Evolutionary conservation across 495 filamentous ascomycete genomes (phyloP).

Genomic region (Talaromyces liani): DNA sequence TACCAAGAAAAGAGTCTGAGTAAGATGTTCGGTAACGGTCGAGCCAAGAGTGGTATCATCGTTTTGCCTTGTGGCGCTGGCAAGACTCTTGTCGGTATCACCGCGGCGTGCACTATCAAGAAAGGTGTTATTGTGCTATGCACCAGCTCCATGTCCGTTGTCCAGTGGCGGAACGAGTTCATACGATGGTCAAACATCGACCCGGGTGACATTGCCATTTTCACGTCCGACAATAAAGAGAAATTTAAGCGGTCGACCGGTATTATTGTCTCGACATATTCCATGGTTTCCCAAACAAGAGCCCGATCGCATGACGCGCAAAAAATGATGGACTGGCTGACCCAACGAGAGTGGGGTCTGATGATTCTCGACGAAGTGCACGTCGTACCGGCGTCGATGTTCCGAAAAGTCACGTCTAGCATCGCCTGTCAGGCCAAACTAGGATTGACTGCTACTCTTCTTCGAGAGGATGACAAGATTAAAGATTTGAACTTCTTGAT

Average conservation of each 20-base stretch:
- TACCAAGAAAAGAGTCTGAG: conserved; percentile 96
- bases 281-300: conserved; percentile 89
- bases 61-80: conserved; percentile 95
- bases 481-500: conserved; percentile 96
- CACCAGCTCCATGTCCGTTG: conserved; percentile 94
- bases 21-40: conserved; percentile 99
- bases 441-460: conserved; percentile 89
- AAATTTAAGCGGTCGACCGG: conserved; percentile 85
- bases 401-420: conserved; percentile 81
- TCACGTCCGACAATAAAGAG: conserved; percentile 90
- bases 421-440: conserved; percentile 95
- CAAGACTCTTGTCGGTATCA: conserved; percentile 95
- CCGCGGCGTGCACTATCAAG: conserved; percentile 93
- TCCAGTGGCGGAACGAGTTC: conserved; percentile 95
- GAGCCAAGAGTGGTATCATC: conserved; percentile 95
- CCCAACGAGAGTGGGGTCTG: conserved; percentile 89
- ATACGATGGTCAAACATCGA: conserved; percentile 97
- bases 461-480: conserved; percentile 97
- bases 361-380: conserved; percentile 98
- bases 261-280: conserved; percentile 95
- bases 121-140: conserved; percentile 93
- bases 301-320: conserved; percentile 84
- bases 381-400: conserved; percentile 94
- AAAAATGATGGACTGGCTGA: conserved; percentile 97
- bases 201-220: conserved; percentile 85